Percentiles rank a stretch among this genome's conserved stretches.
phyloP scores from a whole-genome alignment of 306 rosid species.

The Lathyrus aphaca region DNA sequence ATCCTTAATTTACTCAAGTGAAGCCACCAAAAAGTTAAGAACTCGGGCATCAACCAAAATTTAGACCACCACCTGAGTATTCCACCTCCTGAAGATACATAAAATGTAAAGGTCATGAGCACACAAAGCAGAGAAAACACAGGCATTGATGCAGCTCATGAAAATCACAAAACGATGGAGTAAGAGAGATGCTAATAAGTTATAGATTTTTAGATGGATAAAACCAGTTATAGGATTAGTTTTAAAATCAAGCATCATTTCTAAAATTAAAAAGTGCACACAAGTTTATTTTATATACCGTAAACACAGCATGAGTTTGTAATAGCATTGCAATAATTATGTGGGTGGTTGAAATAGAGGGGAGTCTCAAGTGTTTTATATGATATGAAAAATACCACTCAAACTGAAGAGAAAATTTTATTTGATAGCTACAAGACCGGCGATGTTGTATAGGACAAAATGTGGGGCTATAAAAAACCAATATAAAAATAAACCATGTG shows the following conservation, averaged over 20 bases:
- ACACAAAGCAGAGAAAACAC: conserved; percentile 14
- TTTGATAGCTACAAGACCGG: too few species aligned
- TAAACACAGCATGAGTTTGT: neutral
- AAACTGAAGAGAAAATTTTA: too few species aligned
- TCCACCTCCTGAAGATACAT: conserved; percentile 51
- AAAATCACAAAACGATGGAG: neutral
- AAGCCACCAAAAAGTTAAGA: conserved; percentile 5
- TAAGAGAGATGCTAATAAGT: neutral
- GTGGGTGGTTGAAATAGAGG: too few species aligned
- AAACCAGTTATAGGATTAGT: neutral
- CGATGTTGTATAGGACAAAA: too few species aligned
- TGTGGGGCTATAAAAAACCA: too few species aligned
- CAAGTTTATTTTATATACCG: neutral
- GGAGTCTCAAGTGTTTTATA: too few species aligned
- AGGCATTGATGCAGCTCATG: neutral
- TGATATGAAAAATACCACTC: too few species aligned
- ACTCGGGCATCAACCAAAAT: conserved; percentile 36
- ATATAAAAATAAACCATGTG: too few species aligned
- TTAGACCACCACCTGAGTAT: conserved; percentile 50
- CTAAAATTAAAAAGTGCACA: neutral
- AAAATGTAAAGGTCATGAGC: neutral
- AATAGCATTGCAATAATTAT: neutral
- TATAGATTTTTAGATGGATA: neutral
- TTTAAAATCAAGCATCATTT: conserved; percentile 1
- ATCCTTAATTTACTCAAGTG: conserved; percentile 21